These are phyloP conservation scores for Myriosclerotinia duriaeana DNA, from an alignment of 2,329 filamentous ascomycete species.

Conservation along the genomic window DNA sequence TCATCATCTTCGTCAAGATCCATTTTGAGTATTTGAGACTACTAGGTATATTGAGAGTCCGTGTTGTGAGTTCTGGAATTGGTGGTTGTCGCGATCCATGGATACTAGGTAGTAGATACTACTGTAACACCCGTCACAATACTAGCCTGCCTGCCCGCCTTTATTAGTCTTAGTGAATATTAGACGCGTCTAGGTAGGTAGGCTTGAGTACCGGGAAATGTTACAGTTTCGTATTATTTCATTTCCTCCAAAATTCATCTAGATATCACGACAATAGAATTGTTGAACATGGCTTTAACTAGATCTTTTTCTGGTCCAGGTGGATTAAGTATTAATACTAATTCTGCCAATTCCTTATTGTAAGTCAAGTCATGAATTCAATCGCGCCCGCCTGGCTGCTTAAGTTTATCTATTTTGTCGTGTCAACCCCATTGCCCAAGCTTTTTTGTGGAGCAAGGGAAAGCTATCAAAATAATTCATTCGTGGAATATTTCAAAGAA, in stretches of 20 bases:
- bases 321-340: constrained; percentile 64
- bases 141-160: neutral
- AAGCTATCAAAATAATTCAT: constrained; percentile 27
- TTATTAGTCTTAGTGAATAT: constrained; percentile 12
- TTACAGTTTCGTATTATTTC: neutral
- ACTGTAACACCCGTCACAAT: constrained; percentile 3
- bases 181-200: constrained; percentile 5
- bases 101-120: neutral
- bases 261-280: neutral
- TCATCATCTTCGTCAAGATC: constrained; percentile 69
- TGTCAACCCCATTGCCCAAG: constrained; percentile 11
- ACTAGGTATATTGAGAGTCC: constrained; percentile 12
- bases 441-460: constrained; percentile 25
- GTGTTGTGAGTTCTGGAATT: constrained; percentile 9
- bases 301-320: constrained; percentile 60
- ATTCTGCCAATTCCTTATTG: constrained; percentile 58
- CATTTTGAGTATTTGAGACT: constrained; percentile 47
- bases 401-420: constrained; percentile 14
- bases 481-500: constrained; percentile 5
- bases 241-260: neutral
- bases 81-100: constrained; percentile 1
- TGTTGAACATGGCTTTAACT: constrained; percentile 41
- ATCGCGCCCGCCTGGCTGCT: neutral
- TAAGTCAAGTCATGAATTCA: constrained; percentile 41
- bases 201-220: constrained; percentile 3